A percentile compares a stretch with the other conserved stretches of the same genome.
These are phyloP conservation scores for Carallia brachiata DNA, from an alignment of 345 rosid genomes.

Conservation along the genomic window DNA sequence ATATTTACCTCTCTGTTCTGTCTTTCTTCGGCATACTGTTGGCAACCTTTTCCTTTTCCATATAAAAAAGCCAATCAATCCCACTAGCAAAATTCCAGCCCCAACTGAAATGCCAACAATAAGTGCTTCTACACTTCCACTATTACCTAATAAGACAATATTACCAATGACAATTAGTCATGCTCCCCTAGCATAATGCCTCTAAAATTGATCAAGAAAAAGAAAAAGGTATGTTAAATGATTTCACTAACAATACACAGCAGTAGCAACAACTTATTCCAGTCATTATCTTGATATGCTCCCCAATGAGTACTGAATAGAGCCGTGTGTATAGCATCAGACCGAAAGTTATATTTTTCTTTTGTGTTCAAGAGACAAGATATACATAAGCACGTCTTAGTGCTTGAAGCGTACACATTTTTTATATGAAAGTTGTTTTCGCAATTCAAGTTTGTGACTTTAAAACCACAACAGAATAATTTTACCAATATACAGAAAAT, in stretches of 20 bases:
- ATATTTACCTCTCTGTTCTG: conserved; percentile 35
- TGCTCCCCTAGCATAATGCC: neutral
- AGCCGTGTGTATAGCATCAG: no score
- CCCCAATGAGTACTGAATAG: no score
- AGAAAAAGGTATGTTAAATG: neutral
- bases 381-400: no score
- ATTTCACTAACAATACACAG: neutral
- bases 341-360: no score
- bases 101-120: conserved; percentile 52
- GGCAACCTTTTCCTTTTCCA: conserved; percentile 51
- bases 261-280: no score
- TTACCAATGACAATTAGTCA: neutral
- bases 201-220: neutral
- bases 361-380: no score
- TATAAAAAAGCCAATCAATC: conserved; percentile 28
- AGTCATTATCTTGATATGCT: no score
- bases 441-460: no score
- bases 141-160: conserved; percentile 38
- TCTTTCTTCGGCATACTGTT: conserved; percentile 10
- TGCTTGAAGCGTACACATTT: no score
- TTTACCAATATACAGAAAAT: no score
- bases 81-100: conserved; percentile 39
- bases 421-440: no score
- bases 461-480: no score
- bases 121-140: conserved; percentile 16